phyloP scores from a whole-genome alignment of 2,329 filamentous ascomycete species.

The Verticillium zaregamsianum region DNA sequence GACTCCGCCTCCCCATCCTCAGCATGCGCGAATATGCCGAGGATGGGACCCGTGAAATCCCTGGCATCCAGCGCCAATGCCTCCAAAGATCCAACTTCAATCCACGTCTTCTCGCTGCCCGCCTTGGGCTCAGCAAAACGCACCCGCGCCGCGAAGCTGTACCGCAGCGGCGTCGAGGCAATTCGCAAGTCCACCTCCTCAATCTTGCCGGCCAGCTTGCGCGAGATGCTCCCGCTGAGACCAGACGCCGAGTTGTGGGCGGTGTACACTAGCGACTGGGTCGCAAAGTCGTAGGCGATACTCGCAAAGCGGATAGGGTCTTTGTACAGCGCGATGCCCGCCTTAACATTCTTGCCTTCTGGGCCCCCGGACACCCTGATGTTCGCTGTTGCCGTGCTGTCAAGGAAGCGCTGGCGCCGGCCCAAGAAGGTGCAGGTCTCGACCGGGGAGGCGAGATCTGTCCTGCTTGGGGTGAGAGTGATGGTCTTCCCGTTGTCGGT shows the following conservation, averaged over 20 bases:
- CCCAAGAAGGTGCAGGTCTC: not conserved
- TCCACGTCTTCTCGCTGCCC: not conserved
- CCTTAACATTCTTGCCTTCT: not conserved
- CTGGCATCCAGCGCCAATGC: not conserved
- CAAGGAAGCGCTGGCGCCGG: not conserved
- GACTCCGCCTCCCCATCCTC: not conserved
- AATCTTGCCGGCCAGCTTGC: not conserved
- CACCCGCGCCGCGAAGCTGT: not conserved
- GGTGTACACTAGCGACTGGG: not conserved
- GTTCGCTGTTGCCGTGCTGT: not conserved
- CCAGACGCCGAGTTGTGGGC: not conserved
- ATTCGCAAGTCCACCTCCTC: not conserved
- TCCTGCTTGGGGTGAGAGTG: not conserved
- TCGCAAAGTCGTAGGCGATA: not conserved
- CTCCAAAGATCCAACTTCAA: not conserved
- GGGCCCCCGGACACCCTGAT: not conserved
- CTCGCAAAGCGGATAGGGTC: conserved; percentile 4
- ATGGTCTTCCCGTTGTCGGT: not conserved
- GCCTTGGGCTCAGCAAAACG: not conserved
- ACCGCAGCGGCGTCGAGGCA: not conserved
- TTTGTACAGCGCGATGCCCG: conserved; percentile 7
- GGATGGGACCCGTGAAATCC: conserved; percentile 1
- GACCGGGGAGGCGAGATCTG: not conserved
- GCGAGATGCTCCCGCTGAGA: not conserved
- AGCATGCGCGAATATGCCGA: conserved; percentile 1